These are phyloP conservation scores for Pseudotulostoma volvatum DNA, from an alignment of 495 filamentous ascomycete genomes.

Conservation along the genomic window DNA sequence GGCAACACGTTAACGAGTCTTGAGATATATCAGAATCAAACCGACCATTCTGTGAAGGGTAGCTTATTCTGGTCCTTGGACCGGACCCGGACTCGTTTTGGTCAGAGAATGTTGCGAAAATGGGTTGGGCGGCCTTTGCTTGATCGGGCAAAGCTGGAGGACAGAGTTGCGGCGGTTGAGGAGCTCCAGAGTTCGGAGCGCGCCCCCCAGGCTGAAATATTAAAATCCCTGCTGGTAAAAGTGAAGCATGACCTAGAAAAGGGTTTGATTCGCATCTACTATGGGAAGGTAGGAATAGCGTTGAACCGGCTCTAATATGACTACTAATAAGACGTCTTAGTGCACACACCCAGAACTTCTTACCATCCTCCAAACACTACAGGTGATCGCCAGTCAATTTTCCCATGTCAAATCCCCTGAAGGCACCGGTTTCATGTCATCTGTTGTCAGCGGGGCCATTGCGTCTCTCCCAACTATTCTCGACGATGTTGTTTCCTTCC, in stretches of 20 bases:
- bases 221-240: slow-evolving; percentile 50
- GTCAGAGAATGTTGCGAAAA: slow-evolving; percentile 71
- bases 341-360: slow-evolving; percentile 86
- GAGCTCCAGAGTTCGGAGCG: slow-evolving; percentile 60
- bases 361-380: slow-evolving; percentile 66
- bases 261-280: slow-evolving; percentile 88
- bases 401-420: slow-evolving; percentile 41
- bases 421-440: slow-evolving; percentile 60
- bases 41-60: slow-evolving; percentile 70
- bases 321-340: too few species aligned
- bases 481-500: slow-evolving; percentile 48
- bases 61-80: slow-evolving; percentile 94
- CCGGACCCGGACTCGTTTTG: slow-evolving; percentile 81
- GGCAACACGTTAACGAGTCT: slow-evolving; percentile 88
- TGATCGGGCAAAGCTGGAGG: slow-evolving; percentile 58
- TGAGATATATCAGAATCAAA: slow-evolving; percentile 91
- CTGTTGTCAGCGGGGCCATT: slow-evolving; percentile 55
- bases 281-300: slow-evolving; percentile 44
- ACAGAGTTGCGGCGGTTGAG: slow-evolving; percentile 75
- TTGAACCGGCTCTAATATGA: too few species aligned
- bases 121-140: slow-evolving; percentile 92
- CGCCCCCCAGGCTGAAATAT: slow-evolving; percentile 49
- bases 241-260: slow-evolving; percentile 78
- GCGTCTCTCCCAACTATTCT: slow-evolving; percentile 60
- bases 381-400: slow-evolving; percentile 63